These are phyloP conservation scores for Komagataella kurtzmanii DNA, from an alignment of 805 yeast species.

Conservation along the genomic window DNA sequence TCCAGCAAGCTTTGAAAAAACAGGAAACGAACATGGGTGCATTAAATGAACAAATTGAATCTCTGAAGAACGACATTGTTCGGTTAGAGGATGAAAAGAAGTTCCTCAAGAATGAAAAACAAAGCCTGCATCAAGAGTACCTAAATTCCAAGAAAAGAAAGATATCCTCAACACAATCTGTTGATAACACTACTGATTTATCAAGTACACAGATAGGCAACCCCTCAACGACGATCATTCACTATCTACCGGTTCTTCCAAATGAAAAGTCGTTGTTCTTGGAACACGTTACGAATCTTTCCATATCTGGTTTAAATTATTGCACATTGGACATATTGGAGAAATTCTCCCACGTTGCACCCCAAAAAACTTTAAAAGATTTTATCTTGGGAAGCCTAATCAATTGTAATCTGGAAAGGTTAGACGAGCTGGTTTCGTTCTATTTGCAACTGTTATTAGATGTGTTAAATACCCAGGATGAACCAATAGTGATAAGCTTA, in stretches of 20 bases:
- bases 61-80: slow-evolving; percentile 20
- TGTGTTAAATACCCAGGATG: background rate
- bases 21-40: slow-evolving; percentile 10
- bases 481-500: background rate
- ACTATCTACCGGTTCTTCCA: background rate
- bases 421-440: background rate
- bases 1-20: slow-evolving; percentile 8
- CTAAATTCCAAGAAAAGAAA: background rate
- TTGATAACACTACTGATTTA: background rate
- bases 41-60: background rate
- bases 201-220: background rate
- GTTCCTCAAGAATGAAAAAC: slow-evolving; percentile 35
- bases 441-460: background rate
- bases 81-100: slow-evolving; percentile 40
- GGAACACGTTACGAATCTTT: background rate
- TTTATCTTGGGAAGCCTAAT: background rate
- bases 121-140: background rate
- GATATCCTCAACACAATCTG: background rate
- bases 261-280: background rate
- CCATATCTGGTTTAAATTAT: background rate
- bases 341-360: background rate
- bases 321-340: background rate
- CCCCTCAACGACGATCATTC: background rate
- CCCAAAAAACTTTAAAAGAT: background rate
- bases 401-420: background rate